These are phyloP conservation scores for Emergomyces pasteurianus DNA, from an alignment of 2,329 filamentous ascomycete species.

Conservation along the genomic window DNA sequence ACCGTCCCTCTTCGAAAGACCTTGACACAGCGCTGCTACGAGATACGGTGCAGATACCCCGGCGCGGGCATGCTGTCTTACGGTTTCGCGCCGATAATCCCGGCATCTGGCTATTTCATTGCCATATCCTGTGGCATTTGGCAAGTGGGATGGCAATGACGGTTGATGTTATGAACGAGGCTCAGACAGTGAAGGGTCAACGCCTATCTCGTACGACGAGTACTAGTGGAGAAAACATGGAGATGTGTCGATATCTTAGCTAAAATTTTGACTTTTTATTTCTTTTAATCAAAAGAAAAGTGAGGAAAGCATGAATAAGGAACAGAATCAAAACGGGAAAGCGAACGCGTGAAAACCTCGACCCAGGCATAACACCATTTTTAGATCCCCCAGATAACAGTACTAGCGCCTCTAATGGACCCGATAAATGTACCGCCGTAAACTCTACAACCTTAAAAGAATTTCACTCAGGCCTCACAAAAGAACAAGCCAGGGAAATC, in stretches of 20 bases:
- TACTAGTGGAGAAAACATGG: background rate
- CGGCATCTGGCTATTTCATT: slow-evolving; percentile 46
- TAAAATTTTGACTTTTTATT: background rate
- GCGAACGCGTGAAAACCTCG: background rate
- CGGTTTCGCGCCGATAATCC: slow-evolving; percentile 43
- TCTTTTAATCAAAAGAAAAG: background rate
- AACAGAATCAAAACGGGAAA: background rate
- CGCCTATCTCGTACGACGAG: too few relatives aligned
- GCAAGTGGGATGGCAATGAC: slow-evolving; percentile 35
- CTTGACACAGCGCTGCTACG: slow-evolving; percentile 8
- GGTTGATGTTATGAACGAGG: slow-evolving; percentile 19
- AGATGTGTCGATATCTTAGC: background rate
- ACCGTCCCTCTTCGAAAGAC: background rate
- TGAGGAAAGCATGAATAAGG: background rate
- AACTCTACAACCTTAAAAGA: background rate
- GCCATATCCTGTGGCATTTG: slow-evolving; percentile 49
- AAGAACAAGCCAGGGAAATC: background rate
- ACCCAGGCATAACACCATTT: background rate
- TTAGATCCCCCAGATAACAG: background rate
- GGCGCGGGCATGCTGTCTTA: slow-evolving; percentile 37
- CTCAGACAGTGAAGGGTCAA: background rate
- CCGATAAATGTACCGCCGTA: too few relatives aligned
- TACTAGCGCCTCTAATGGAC: too few relatives aligned
- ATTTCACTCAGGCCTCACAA: background rate
- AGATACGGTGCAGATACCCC: slow-evolving; percentile 23